Percentiles rank a stretch among this genome's conserved stretches.
phyloP scores from a whole-genome alignment of 331 rosid genomes.

The Telfairia occidentalis region DNA sequence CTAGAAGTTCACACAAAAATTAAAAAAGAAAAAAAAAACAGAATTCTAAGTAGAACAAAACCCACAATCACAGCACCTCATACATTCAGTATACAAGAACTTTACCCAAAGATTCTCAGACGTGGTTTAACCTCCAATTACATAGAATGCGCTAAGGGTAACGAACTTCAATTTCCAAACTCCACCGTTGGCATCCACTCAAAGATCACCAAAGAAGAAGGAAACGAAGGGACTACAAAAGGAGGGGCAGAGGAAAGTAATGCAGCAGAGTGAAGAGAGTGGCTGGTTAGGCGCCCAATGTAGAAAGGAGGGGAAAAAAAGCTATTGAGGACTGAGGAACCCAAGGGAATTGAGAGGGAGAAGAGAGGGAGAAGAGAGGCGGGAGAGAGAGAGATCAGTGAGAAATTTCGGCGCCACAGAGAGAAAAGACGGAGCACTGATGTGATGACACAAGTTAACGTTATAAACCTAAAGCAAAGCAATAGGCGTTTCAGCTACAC shows the following conservation, averaged over 20 bases:
- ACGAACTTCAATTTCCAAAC: background rate
- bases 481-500: too few species aligned
- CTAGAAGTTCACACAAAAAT: background rate
- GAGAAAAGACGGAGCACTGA: background rate
- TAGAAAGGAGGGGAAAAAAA: background rate
- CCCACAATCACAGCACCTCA: background rate
- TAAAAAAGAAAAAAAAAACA: background rate
- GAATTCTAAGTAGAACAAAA: background rate
- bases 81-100: background rate
- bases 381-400: conserved; percentile 6
- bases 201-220: background rate
- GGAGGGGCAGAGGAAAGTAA: background rate
- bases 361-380: background rate
- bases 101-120: background rate
- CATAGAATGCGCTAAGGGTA: background rate
- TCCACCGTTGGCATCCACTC: background rate
- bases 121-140: too few species aligned
- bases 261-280: background rate
- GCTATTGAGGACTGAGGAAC: background rate
- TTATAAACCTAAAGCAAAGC: conserved; percentile 4
- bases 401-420: conserved; percentile 3
- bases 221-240: background rate
- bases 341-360: background rate
- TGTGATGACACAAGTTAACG: conserved; percentile 9
- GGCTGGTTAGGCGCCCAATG: too few species aligned